Percentiles rank a stretch among this genome's conserved stretches.
These are phyloP conservation scores for Plectranthus barbatus DNA, from an alignment of 257 asterid genomes.

Conservation along the genomic window DNA sequence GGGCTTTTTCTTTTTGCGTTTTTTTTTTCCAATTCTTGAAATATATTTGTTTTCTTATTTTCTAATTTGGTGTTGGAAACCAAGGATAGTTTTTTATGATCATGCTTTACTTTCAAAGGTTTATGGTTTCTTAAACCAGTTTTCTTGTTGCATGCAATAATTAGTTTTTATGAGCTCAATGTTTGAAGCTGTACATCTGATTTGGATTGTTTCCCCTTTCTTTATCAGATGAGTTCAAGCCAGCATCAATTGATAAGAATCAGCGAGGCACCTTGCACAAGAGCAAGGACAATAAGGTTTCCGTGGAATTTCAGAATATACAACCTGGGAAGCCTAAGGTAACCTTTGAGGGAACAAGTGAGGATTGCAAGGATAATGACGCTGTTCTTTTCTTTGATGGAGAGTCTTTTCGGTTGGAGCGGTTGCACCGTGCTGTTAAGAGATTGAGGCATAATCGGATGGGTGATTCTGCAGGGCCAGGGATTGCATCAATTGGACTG, in stretches of 20 bases:
- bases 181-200: not conserved
- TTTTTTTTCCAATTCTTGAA: not conserved
- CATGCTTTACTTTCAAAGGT: not conserved
- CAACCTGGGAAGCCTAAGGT: slow-evolving; percentile 89
- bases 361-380: slow-evolving; percentile 89
- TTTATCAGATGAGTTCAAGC: slow-evolving; percentile 86
- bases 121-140: not conserved
- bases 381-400: slow-evolving; percentile 94
- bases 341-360: slow-evolving; percentile 78
- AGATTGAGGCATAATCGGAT: slow-evolving; percentile 74
- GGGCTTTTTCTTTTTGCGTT: not conserved
- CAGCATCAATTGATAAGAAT: slow-evolving; percentile 91
- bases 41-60: not conserved
- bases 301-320: slow-evolving; percentile 82
- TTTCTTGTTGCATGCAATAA: not conserved
- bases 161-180: not conserved
- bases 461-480: slow-evolving; percentile 57
- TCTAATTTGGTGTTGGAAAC: not conserved
- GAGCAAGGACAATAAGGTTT: slow-evolving; percentile 75
- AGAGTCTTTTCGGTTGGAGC: slow-evolving; percentile 69
- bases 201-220: not conserved
- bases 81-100: not conserved
- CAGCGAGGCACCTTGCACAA: slow-evolving; percentile 82
- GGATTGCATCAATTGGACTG: slow-evolving; percentile 25
- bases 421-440: slow-evolving; percentile 88